Conservation (phyloP, 2,329 filamentous ascomycete species). For the Chaetothyriales sp. region DNA sequence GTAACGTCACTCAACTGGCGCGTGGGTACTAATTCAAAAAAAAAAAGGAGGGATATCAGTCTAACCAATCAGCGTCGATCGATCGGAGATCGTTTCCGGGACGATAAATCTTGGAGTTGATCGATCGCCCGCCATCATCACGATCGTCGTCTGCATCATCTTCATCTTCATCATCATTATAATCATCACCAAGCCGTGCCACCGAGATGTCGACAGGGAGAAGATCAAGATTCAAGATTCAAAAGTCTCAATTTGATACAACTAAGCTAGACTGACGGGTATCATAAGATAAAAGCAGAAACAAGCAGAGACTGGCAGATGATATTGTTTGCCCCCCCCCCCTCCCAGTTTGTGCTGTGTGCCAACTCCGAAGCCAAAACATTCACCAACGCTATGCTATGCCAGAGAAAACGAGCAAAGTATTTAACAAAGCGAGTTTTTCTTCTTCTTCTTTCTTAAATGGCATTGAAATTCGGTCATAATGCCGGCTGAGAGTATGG, state of each 20-base stretch:
- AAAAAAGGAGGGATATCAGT: no score
- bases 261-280: background rate
- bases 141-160: no score
- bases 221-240: background rate
- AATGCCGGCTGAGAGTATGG: slow-evolving; percentile 10
- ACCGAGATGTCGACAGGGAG: no score
- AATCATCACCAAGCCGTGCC: no score
- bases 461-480: background rate
- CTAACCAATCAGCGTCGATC: background rate
- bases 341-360: no score
- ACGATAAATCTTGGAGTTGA: no score
- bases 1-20: no score
- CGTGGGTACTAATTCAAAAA: background rate
- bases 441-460: background rate
- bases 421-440: background rate
- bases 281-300: background rate
- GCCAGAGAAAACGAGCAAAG: background rate
- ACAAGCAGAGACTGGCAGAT: background rate
- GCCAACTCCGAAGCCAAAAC: background rate
- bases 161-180: no score
- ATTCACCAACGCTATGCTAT: background rate
- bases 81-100: background rate
- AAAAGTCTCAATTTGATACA: background rate
- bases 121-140: no score
- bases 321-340: background rate